Percentiles rank a stretch among this genome's conserved stretches.
Evolutionary conservation across 805 yeast species (phyloP).

Genomic region (Yarrowia sp.): DNA sequence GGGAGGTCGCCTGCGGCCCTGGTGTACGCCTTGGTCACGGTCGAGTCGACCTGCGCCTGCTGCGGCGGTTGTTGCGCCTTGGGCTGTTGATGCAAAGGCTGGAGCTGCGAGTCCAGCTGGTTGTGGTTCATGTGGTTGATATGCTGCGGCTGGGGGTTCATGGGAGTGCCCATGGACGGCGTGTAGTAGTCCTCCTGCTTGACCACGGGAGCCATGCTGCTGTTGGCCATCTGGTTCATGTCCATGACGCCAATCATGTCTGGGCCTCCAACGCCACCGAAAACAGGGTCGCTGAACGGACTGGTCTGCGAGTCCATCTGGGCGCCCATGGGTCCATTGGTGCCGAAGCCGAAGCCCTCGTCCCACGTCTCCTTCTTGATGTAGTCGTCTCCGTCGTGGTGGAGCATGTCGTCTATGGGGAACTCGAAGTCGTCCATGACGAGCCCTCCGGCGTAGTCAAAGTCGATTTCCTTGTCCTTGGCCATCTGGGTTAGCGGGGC

Average conservation of each 20-base stretch:
- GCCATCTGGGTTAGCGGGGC: constrained; percentile 1
- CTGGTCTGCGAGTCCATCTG: constrained; percentile 16
- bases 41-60: neutral
- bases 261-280: neutral
- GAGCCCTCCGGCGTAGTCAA: constrained; percentile 14
- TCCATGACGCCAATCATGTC: neutral
- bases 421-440: constrained; percentile 21
- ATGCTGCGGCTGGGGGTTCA: neutral
- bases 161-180: constrained; percentile 4
- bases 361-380: constrained; percentile 22
- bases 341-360: neutral
- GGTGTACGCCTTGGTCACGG: constrained; percentile 7
- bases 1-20: constrained; percentile 12
- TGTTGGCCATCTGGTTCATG: neutral
- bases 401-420: constrained; percentile 15
- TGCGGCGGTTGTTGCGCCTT: neutral
- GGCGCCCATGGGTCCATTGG: neutral
- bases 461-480: constrained; percentile 24
- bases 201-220: neutral
- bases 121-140: neutral
- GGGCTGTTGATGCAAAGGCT: neutral
- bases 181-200: constrained; percentile 1
- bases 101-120: constrained; percentile 1
- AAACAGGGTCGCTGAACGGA: constrained; percentile 13
- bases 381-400: neutral